Conservation (phyloP, 768 basidiomycete species). For the Boletus sp. region DNA sequence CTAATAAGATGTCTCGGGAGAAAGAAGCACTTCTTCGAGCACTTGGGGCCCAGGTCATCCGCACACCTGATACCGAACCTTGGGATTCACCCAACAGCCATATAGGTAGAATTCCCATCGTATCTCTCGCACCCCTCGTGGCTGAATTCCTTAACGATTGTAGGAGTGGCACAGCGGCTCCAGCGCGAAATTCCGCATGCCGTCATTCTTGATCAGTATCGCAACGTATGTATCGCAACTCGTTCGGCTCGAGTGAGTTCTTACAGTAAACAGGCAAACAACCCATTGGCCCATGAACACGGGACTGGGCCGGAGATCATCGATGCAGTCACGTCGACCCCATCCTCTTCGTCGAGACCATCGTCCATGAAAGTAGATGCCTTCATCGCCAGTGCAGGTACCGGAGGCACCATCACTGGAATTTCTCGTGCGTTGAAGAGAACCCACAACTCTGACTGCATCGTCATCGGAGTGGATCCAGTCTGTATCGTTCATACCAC, state of each 20-base stretch:
- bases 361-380: slow-evolving; percentile 78
- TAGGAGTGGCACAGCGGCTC: slow-evolving; percentile 81
- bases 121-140: slow-evolving; percentile 48
- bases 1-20: slow-evolving; percentile 95
- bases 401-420: slow-evolving; percentile 94
- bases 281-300: slow-evolving; percentile 87
- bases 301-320: slow-evolving; percentile 93
- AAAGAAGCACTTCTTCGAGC: slow-evolving; percentile 91
- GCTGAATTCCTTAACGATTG: slow-evolving; percentile 84
- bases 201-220: slow-evolving; percentile 92
- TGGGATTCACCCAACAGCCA: slow-evolving; percentile 90
- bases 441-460: slow-evolving; percentile 65
- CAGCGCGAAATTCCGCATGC: slow-evolving; percentile 76
- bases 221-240: slow-evolving; percentile 49
- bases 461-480: slow-evolving; percentile 89
- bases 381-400: slow-evolving; percentile 85
- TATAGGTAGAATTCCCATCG: slow-evolving; percentile 66
- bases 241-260: background rate
- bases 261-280: slow-evolving; percentile 52
- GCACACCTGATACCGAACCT: slow-evolving; percentile 86
- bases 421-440: slow-evolving; percentile 77
- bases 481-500: slow-evolving; percentile 40
- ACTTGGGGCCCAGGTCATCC: slow-evolving; percentile 90
- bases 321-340: slow-evolving; percentile 64
- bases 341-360: slow-evolving; percentile 50